Percentiles rank a stretch among this genome's conserved stretches.
Evolutionary conservation across 2,329 filamentous ascomycete genomes (phyloP).

Genomic region (Apiospora phragmitis): DNA sequence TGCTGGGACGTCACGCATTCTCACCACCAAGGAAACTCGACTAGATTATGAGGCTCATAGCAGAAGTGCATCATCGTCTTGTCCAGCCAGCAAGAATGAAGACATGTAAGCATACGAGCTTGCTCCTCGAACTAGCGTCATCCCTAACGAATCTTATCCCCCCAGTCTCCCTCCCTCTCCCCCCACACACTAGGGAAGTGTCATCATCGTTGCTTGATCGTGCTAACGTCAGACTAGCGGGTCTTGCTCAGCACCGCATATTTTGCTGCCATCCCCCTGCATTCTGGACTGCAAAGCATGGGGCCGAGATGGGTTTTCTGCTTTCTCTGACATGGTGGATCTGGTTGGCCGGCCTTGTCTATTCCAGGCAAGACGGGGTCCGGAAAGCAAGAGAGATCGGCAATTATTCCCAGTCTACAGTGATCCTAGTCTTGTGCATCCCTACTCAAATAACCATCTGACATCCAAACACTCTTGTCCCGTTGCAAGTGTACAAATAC

Average conservation of each 20-base stretch:
- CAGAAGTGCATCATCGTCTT: background rate
- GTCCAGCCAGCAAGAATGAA: background rate
- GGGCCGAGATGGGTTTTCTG: background rate
- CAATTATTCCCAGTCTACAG: background rate
- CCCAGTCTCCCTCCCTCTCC: background rate
- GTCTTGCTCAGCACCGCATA: background rate
- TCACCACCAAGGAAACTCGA: background rate
- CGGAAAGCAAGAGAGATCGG: background rate
- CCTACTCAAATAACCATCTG: background rate
- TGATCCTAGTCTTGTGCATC: background rate
- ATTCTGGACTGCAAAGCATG: background rate
- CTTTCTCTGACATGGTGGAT: background rate
- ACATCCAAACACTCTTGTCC: background rate
- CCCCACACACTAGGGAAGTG: background rate
- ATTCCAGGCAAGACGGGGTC: background rate
- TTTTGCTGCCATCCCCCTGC: background rate
- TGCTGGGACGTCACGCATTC: background rate
- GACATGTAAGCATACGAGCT: background rate
- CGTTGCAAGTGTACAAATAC: background rate
- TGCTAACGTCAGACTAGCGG: slow-evolving; percentile 7
- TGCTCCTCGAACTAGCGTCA: background rate
- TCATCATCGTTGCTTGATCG: slow-evolving; percentile 3
- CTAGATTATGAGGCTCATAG: background rate
- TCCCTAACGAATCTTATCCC: background rate
- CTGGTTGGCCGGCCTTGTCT: background rate